Base-by-base conservation (phyloP, 805 yeast genomes). In the Lipomyces yamanashiensis region DNA sequence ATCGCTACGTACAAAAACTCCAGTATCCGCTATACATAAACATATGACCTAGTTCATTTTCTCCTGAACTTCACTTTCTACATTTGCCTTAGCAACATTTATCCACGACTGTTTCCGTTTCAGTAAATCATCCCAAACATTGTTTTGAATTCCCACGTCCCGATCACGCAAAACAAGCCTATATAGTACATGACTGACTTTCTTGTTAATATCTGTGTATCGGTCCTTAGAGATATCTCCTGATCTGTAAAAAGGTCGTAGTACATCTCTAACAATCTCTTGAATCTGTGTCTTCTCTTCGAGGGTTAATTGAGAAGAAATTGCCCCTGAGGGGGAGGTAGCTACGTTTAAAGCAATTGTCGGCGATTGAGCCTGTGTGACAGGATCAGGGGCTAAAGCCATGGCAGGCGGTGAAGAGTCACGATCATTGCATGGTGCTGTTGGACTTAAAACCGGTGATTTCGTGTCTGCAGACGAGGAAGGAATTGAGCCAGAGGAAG, bases 161-260 rank as follows among this genome's bases (percentile, higher is more conserved):
- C 59, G 54, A 7, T 62, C 56, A 8, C 51, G 17, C 21, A 49
- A 28, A 0, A 53, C 61, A 19, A 59, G 39, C 28, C 51, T 62
- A 36, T 90, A 89, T 19, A 88, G 73, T 49, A 77, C 76, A 58
- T 90, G 79, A 13, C 92, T 87, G 6, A 88, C 85, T 2, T 75
- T 76, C 75, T 83, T 84, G 74, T 89, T 89, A 59, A 89, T 80
- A 15, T 73, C 74, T 2, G 90, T 87, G 72, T 86, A 90, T 56
- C 78, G 77, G 2, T 76, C 76, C 36, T 75, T 76, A 37, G 68
- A 73, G 3, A 79, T 68, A 1, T 61, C 62, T 0, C 77, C 77
- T 3, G 76, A 74, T 17, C 76, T 74, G 70, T 84, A 85, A 34
- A 81, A 73, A 1, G 84, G 83, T 54, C 85, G 77, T 54, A 89